Conservation (phyloP, 2,329 filamentous ascomycete genomes). For the Phyllosticta citrichinensis region DNA sequence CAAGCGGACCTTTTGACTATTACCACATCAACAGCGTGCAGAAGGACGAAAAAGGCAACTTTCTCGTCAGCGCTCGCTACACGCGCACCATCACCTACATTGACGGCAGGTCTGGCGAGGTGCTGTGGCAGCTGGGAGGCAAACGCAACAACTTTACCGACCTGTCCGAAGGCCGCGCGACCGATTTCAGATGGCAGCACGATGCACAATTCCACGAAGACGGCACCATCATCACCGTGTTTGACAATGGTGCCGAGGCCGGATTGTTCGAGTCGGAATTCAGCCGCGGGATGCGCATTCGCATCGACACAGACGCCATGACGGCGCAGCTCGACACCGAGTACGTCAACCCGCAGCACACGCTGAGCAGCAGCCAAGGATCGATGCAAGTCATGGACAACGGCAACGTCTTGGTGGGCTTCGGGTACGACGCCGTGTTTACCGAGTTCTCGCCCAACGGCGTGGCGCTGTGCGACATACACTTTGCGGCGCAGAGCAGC, state of each 20-base stretch:
- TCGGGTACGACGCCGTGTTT: slow-evolving; percentile 40
- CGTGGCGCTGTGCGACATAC: slow-evolving; percentile 32
- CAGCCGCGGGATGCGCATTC: slow-evolving; percentile 28
- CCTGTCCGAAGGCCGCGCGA: slow-evolving; percentile 32
- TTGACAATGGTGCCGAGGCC: slow-evolving; percentile 27
- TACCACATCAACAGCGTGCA: slow-evolving; percentile 32
- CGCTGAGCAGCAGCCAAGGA: slow-evolving; percentile 31
- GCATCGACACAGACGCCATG: slow-evolving; percentile 30
- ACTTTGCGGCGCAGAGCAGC: slow-evolving; percentile 24
- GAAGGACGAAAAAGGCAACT: slow-evolving; percentile 22
- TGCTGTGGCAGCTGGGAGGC: slow-evolving; percentile 45
- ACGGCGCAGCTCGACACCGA: slow-evolving; percentile 34
- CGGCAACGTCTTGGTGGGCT: slow-evolving; percentile 40
- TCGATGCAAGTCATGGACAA: slow-evolving; percentile 32
- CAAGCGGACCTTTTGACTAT: slow-evolving; percentile 29
- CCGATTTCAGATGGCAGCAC: slow-evolving; percentile 43
- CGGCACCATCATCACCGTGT: slow-evolving; percentile 24
- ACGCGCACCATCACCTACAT: slow-evolving; percentile 16
- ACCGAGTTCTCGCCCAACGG: slow-evolving; percentile 37
- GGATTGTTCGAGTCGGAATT: slow-evolving; percentile 12
- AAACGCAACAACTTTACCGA: slow-evolving; percentile 34
- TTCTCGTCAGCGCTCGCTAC: slow-evolving; percentile 16
- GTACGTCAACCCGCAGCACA: slow-evolving; percentile 30
- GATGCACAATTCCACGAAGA: slow-evolving; percentile 35
- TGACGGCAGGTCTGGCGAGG: slow-evolving; percentile 29